phyloP scores from a whole-genome alignment of 768 basidiomycete genomes.

The Kondoa subrosea region DNA sequence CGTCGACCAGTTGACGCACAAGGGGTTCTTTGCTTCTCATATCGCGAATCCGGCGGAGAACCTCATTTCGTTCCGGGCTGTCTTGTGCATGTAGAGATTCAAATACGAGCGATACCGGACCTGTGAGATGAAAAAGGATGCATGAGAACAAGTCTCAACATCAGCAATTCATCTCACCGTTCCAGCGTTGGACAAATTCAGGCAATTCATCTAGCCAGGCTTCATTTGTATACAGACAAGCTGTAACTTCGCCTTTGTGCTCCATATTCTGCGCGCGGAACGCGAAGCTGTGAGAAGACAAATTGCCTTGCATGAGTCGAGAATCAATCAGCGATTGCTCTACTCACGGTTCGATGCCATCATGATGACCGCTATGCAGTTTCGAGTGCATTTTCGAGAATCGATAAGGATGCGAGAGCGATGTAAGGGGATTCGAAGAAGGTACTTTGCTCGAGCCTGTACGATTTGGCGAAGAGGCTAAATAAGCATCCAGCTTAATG shows the following conservation, averaged over 20 bases:
- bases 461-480: neutral
- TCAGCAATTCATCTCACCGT: conserved; percentile 2
- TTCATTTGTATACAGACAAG: conserved; percentile 28
- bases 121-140: neutral
- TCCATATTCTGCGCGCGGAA: conserved; percentile 20
- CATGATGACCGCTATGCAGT: conserved; percentile 22
- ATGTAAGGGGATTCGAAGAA: conserved; percentile 22
- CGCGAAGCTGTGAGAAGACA: conserved; percentile 16
- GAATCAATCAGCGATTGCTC: neutral
- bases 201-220: conserved; percentile 27
- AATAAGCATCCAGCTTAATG: neutral
- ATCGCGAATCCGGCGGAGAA: conserved; percentile 17
- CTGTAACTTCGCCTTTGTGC: conserved; percentile 19
- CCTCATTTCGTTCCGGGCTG: conserved; percentile 2
- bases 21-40: conserved; percentile 21
- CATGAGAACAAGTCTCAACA: neutral
- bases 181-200: conserved; percentile 23
- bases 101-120: conserved; percentile 26
- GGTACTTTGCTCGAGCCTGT: conserved; percentile 9
- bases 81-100: conserved; percentile 24
- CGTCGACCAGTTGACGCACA: conserved; percentile 23
- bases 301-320: neutral
- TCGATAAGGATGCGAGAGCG: conserved; percentile 25
- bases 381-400: conserved; percentile 29
- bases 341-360: conserved; percentile 26